Base-by-base conservation (phyloP, 768 basidiomycete species). In the Chalciporus sphaerocephalus region DNA sequence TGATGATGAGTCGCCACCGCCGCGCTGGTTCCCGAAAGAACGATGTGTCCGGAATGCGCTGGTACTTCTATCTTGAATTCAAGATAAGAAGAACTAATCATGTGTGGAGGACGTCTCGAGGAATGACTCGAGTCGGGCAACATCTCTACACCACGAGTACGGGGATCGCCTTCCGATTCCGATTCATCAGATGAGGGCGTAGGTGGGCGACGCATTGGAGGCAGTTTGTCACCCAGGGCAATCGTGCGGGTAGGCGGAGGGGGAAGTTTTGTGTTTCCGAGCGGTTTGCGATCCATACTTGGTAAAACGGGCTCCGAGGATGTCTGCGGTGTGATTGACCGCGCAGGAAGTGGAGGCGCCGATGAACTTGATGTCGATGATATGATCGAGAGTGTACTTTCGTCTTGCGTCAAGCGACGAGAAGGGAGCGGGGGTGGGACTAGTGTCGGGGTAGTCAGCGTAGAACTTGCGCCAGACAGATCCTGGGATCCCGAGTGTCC, bases 191-290 rank as follows among this genome's bases (percentile, higher is more conserved):
- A 45, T 44, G 66, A 56, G 41, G 74, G 71, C 0, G 72, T 64
- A 2, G 59, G 56, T 1, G 74, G 64, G 4, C 73, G 74, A 21
- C 83, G 76, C 20, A 78, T 60, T 2, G 83, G 77, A 6, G 88
- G 87, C 13, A 88, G 72, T 54, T 80, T 87, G 53, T 83, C 83
- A 1, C 85, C 83, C 0, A 75, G 69, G 1, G 69, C 85, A 36
- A 89, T 88, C 0, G 71, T 83, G 5, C 88, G 83, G 0, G 81
- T 85, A 0, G 88, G 88, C 0, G 88, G 88, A 0, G 88, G 88
- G 0, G 78, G 85, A 18, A 83, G 74, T 47, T 65, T 74, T 27
- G 62, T 34, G 62, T 54, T 20, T n/a, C 58, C 57, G 8, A 56
- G 23, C 21, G 47, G 30, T 52, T 59, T 65, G 17, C 67, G 67